phyloP scores from a whole-genome alignment of 345 rosid species.

The Excoecaria agallocha region DNA sequence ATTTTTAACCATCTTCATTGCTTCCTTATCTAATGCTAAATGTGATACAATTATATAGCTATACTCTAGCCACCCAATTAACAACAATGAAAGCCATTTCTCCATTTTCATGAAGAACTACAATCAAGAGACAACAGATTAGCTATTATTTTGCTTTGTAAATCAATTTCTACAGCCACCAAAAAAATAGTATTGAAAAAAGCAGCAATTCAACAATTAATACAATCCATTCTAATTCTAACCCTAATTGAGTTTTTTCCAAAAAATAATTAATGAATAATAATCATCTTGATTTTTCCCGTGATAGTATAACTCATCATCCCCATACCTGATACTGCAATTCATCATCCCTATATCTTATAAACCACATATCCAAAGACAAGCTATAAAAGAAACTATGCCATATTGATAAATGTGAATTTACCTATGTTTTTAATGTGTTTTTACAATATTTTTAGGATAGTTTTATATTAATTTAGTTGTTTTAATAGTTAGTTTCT shows the following conservation, averaged over 20 bases:
- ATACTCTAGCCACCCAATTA: not conserved
- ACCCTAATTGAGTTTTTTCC: no score
- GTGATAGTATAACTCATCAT: not conserved
- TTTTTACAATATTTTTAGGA: no score
- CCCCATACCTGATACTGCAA: not conserved
- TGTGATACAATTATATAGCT: not conserved
- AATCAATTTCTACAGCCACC: not conserved
- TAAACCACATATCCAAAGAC: not conserved
- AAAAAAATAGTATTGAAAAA: not conserved
- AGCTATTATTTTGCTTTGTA: not conserved
- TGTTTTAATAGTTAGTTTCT: no score
- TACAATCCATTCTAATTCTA: no score
- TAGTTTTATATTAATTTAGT: no score
- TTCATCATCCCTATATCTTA: not conserved
- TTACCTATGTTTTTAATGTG: no score
- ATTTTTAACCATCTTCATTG: not conserved
- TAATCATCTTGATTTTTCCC: not conserved
- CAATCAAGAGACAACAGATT: not conserved
- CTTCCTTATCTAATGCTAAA: not conserved
- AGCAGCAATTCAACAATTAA: not conserved
- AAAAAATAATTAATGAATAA: no score
- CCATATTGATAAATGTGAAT: no score
- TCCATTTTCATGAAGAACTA: not conserved
- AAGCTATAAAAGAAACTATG: not conserved
- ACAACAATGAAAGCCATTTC: not conserved